Evolutionary conservation across 495 filamentous ascomycete genomes (phyloP).

Genomic region (Podospora conica): DNA sequence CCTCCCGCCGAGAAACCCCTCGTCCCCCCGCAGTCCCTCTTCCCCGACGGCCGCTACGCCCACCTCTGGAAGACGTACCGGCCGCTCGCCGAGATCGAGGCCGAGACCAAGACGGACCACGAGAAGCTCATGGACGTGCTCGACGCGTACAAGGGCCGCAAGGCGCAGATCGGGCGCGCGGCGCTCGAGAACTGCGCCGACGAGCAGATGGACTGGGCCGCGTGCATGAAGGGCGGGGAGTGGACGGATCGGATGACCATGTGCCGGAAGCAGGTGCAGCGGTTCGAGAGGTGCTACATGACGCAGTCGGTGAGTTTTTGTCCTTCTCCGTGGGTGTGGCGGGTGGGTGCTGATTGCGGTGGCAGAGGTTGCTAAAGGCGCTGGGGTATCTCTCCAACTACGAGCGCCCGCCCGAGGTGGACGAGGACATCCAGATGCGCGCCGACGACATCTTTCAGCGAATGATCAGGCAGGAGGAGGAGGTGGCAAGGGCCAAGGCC

Average conservation of each 20-base stretch:
- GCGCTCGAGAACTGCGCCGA: constrained; percentile 91
- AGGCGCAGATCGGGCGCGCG: constrained; percentile 65
- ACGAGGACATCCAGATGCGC: constrained; percentile 93
- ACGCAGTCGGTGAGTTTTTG: constrained; percentile 62
- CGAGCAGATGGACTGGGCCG: constrained; percentile 67
- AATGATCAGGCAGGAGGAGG: constrained; percentile 70
- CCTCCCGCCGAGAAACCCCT: neutral
- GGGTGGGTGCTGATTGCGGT: neutral
- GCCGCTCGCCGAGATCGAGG: constrained; percentile 57
- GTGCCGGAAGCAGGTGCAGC: constrained; percentile 64
- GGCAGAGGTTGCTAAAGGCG: constrained; percentile 78
- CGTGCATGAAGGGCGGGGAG: constrained; percentile 67
- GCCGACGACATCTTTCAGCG: constrained; percentile 82
- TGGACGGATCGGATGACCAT: constrained; percentile 56
- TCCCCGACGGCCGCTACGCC: constrained; percentile 81
- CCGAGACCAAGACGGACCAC: constrained; percentile 58
- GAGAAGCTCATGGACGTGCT: constrained; percentile 70
- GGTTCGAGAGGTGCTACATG: constrained; percentile 72
- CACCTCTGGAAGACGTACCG: constrained; percentile 88
- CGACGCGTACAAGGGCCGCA: constrained; percentile 76
- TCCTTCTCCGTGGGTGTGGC: neutral
- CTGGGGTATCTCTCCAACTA: constrained; percentile 75
- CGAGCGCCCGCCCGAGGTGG: constrained; percentile 57
- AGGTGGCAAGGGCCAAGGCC: constrained; percentile 58
- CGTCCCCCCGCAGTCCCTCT: constrained; percentile 37